phyloP scores from a whole-genome alignment of 1,284 basidiomycete genomes.

The Pyrrhoderma noxium region DNA sequence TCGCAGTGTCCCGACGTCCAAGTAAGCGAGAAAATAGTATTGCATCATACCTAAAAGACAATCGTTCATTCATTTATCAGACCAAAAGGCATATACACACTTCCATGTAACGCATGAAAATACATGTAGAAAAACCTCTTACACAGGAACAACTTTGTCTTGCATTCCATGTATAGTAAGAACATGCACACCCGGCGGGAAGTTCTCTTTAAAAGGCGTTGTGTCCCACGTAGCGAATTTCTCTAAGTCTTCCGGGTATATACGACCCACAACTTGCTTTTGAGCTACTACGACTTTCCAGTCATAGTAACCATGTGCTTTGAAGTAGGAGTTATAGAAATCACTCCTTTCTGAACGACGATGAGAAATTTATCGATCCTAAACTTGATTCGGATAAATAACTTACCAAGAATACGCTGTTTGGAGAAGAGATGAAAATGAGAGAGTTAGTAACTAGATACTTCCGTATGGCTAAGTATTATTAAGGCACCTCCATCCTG shows the following conservation, averaged over 20 bases:
- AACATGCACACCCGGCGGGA: constrained; percentile 53
- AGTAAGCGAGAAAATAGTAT: constrained; percentile 58
- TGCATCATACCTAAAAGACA: constrained; percentile 53
- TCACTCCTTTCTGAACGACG: constrained; percentile 25
- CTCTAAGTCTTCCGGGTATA: constrained; percentile 52
- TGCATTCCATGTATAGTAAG: constrained; percentile 62
- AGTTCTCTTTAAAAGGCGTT: constrained; percentile 53
- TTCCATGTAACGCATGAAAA: not conserved
- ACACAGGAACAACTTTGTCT: constrained; percentile 63
- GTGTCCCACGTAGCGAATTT: constrained; percentile 56
- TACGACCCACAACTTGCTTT: constrained; percentile 41
- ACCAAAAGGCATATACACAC: too few relatives aligned
- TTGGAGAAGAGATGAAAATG: not conserved
- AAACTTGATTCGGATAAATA: not conserved
- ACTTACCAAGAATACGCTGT: constrained; percentile 42
- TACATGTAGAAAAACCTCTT: constrained; percentile 26
- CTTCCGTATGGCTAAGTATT: too few relatives aligned
- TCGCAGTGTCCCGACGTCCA: constrained; percentile 50
- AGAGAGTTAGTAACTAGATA: not conserved
- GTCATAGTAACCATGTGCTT: constrained; percentile 47
- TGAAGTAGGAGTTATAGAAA: constrained; percentile 41
- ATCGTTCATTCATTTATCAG: too few relatives aligned
- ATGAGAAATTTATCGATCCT: not conserved
- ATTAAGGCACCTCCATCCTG: constrained; percentile 62
- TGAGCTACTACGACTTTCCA: constrained; percentile 57